A percentile compares a stretch with the other conserved stretches of the same genome.
Conservation (phyloP, 1,284 basidiomycete species). For the Schizophyllum commune region DNA sequence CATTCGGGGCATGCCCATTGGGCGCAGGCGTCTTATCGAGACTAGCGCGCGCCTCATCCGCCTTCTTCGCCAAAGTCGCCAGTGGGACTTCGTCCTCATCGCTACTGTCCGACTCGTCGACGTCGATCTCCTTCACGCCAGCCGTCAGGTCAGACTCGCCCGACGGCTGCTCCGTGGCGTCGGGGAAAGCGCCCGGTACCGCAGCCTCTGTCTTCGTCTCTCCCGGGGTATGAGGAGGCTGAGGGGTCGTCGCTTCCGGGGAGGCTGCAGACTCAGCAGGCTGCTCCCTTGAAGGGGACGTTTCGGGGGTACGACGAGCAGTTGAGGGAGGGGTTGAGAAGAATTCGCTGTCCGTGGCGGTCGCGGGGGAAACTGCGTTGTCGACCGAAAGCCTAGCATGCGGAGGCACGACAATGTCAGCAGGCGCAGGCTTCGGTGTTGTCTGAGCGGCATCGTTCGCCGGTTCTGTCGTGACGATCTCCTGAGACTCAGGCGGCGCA, state of each 20-base stretch:
- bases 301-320: background rate
- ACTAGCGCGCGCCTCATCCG: slow-evolving; percentile 12
- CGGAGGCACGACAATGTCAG: slow-evolving; percentile 1
- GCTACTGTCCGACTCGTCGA: slow-evolving; percentile 54
- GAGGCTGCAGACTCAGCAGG: slow-evolving; percentile 35
- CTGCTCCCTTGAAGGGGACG: background rate
- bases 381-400: background rate
- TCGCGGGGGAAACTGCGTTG: background rate
- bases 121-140: slow-evolving; percentile 57
- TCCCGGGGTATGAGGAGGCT: background rate
- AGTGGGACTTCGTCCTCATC: slow-evolving; percentile 47
- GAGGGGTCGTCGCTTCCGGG: slow-evolving; percentile 5
- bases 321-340: slow-evolving; percentile 40
- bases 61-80: slow-evolving; percentile 24
- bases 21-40: slow-evolving; percentile 16
- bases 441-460: slow-evolving; percentile 11
- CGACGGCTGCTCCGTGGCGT: slow-evolving; percentile 11
- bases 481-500: slow-evolving; percentile 4
- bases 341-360: slow-evolving; percentile 41
- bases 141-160: slow-evolving; percentile 44
- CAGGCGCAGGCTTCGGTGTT: slow-evolving; percentile 11
- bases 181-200: slow-evolving; percentile 11
- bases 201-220: background rate
- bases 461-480: slow-evolving; percentile 6
- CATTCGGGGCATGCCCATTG: slow-evolving; percentile 16